Percentiles rank a stretch among this genome's conserved stretches.
Conservation (phyloP, 306 rosid species). For the Dicorynia guianensis region DNA sequence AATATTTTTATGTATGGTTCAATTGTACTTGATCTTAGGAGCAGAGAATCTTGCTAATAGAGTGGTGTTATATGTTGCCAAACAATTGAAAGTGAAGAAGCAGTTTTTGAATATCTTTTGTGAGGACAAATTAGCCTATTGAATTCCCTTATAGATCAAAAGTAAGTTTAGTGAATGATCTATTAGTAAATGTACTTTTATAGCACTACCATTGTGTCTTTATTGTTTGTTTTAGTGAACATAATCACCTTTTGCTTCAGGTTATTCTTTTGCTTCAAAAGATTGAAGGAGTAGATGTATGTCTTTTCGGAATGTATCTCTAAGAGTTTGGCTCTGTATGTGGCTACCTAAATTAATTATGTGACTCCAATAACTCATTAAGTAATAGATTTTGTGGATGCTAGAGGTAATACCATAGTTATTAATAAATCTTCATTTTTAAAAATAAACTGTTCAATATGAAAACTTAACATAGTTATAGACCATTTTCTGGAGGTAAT, state of each 20-base stretch:
- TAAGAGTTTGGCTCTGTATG: conserved; percentile 81
- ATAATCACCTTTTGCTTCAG: too few relatives aligned
- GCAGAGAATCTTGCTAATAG: conserved; percentile 66
- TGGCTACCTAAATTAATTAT: conserved; percentile 57
- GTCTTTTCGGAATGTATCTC: conserved; percentile 65
- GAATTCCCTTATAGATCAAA: conserved; percentile 66
- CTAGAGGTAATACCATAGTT: too few relatives aligned
- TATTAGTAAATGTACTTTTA: background rate
- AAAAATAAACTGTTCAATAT: too few relatives aligned
- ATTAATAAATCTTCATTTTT: too few relatives aligned
- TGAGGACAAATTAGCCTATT: conserved; percentile 54
- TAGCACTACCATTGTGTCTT: conserved; percentile 5
- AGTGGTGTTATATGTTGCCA: conserved; percentile 59
- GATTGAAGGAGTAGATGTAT: conserved; percentile 75
- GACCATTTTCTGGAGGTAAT: too few relatives aligned
- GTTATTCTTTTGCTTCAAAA: too few relatives aligned
- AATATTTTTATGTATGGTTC: conserved; percentile 9
- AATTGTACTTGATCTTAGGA: conserved; percentile 55
- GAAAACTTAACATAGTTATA: too few relatives aligned
- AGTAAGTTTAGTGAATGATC: conserved; percentile 46
- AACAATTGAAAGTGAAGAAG: too few relatives aligned
- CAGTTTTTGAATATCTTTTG: conserved; percentile 57
- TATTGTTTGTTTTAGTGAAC: too few relatives aligned
- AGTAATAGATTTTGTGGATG: too few relatives aligned
- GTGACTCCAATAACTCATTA: too few relatives aligned